A percentile compares a stretch with the other conserved stretches of the same genome.
phyloP scores from a whole-genome alignment of 108 stramenopile species.

The Aureococcus anophagefferens region DNA sequence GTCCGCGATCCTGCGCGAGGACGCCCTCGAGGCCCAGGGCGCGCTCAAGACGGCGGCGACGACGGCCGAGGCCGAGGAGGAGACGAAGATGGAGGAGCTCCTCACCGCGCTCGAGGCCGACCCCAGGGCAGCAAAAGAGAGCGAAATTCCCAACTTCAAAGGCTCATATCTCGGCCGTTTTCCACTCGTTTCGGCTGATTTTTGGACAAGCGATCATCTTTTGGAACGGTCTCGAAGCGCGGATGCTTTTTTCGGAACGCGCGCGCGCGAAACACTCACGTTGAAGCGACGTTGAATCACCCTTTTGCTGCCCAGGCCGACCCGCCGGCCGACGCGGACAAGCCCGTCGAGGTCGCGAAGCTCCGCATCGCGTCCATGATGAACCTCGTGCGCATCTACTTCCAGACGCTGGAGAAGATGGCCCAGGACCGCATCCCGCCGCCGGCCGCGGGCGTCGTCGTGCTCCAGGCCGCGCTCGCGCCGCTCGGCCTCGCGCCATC shows the following conservation, averaged over 20 bases:
- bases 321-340: neutral
- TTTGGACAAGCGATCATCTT: too few species aligned
- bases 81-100: conserved; percentile 1
- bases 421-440: neutral
- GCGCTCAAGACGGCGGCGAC: neutral
- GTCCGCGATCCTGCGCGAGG: neutral
- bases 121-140: too few species aligned
- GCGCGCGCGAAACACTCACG: too few species aligned
- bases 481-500: neutral
- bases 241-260: too few species aligned
- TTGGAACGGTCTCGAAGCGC: too few species aligned
- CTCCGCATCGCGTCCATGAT: neutral
- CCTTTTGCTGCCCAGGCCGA: neutral
- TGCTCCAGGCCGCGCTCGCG: neutral
- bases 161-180: too few species aligned
- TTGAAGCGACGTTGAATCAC: too few species aligned
- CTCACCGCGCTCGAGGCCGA: neutral
- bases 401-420: neutral
- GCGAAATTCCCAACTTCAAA: too few species aligned
- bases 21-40: neutral
- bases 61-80: neutral
- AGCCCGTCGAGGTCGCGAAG: neutral
- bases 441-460: neutral
- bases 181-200: too few species aligned
- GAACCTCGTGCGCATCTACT: neutral